Conservation (phyloP, 177 flowering plant species). For the Vitis hybrid region DNA sequence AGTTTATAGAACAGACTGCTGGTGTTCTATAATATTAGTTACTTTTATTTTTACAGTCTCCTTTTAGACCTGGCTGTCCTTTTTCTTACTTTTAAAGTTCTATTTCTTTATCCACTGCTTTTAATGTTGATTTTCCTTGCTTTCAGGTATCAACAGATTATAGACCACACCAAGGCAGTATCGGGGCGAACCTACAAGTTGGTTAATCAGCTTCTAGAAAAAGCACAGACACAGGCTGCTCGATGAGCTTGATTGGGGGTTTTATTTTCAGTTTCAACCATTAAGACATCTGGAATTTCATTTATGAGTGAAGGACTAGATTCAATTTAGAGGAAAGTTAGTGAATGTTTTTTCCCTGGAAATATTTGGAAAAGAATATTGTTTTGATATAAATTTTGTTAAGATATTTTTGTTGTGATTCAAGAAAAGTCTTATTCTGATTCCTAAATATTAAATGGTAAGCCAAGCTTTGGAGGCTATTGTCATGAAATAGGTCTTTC, state of each 20-base stretch:
- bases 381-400: too few species aligned
- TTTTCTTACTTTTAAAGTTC: not conserved
- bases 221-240: conserved; percentile 61
- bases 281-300: not conserved
- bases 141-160: conserved; percentile 86
- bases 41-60: too few species aligned
- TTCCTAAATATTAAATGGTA: too few species aligned
- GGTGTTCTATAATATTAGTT: too few species aligned
- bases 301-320: too few species aligned
- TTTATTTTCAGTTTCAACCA: not conserved
- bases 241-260: conserved; percentile 28
- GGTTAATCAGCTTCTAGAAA: conserved; percentile 70
- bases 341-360: too few species aligned
- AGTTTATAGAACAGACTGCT: conserved; percentile 21
- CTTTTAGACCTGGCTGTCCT: not conserved
- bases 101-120: not conserved
- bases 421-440: too few species aligned
- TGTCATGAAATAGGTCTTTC: too few species aligned
- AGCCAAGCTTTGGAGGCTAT: too few species aligned
- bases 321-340: too few species aligned
- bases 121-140: not conserved
- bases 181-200: conserved; percentile 74
- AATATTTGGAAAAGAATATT: too few species aligned
- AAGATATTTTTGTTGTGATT: too few species aligned
- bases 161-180: conserved; percentile 80